Evolutionary conservation across 73 alveolate genomes (phyloP).

Genomic region (Durusdinium trenchii): DNA sequence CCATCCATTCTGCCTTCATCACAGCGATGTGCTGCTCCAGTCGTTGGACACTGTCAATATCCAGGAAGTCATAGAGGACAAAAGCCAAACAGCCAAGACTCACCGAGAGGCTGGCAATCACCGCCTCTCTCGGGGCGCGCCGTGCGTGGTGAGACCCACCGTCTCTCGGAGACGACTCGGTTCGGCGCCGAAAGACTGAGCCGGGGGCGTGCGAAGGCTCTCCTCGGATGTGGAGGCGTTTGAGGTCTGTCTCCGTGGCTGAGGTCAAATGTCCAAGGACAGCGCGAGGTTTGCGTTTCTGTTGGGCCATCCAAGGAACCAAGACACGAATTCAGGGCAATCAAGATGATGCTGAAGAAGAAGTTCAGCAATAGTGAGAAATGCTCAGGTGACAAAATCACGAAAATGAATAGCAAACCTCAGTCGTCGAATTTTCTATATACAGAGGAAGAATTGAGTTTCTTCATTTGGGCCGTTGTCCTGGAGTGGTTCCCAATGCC

Average conservation of each 20-base stretch:
- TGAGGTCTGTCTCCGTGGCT: too few species aligned
- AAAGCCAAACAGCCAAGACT: constrained; percentile 49
- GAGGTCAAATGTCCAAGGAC: too few species aligned
- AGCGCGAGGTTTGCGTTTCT: too few species aligned
- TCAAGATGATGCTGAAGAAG: constrained; percentile 15
- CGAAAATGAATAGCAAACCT: constrained; percentile 67
- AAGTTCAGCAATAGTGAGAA: not conserved
- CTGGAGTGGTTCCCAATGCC: not conserved
- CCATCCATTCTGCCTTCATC: constrained; percentile 29
- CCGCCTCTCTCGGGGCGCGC: constrained; percentile 14
- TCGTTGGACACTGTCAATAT: constrained; percentile 81
- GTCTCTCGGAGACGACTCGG: too few species aligned
- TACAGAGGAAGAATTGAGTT: too few species aligned
- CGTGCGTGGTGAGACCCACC: too few species aligned
- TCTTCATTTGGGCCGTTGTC: not conserved
- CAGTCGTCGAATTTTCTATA: too few species aligned
- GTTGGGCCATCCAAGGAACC: too few species aligned
- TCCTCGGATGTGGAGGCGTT: too few species aligned
- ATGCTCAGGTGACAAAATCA: constrained; percentile 86
- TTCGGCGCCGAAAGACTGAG: too few species aligned
- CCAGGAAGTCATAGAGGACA: constrained; percentile 75
- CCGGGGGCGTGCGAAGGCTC: too few species aligned
- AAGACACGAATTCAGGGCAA: too few species aligned
- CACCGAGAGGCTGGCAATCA: constrained; percentile 25
- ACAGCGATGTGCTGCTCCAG: constrained; percentile 66